phyloP scores from a whole-genome alignment of 106 monocot genomes.

The Acanthochlamys bracteata region DNA sequence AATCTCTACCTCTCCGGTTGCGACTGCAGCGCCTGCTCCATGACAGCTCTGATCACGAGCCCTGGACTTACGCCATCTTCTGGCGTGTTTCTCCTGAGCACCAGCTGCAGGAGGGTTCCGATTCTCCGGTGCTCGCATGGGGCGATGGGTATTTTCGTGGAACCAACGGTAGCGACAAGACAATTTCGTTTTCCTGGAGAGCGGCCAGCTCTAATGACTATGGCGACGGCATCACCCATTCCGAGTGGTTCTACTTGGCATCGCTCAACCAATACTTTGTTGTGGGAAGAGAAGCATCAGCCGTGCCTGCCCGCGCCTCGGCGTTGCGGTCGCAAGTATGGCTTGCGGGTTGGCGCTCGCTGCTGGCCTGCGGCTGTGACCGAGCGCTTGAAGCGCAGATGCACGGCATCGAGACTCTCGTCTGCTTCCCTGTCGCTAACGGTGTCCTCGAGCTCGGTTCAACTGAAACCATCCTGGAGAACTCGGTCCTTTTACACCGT shows the following conservation, averaged over 20 bases:
- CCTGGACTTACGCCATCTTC: no score
- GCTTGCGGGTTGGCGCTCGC: conserved; percentile 24
- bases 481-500: conserved; percentile 34
- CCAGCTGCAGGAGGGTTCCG: conserved; percentile 71
- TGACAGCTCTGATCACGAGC: conserved; percentile 57
- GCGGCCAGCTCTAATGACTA: no score
- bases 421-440: conserved; percentile 23
- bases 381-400: conserved; percentile 31
- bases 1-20: conserved; percentile 38
- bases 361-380: conserved; percentile 27
- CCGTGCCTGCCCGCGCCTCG: conserved; percentile 31
- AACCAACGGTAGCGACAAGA: background rate
- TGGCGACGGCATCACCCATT: conserved; percentile 23
- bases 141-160: conserved; percentile 55
- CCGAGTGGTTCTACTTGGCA: conserved; percentile 61
- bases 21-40: conserved; percentile 52
- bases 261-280: conserved; percentile 33
- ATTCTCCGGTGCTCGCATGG: conserved; percentile 61
- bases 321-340: conserved; percentile 22
- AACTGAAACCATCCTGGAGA: conserved; percentile 18
- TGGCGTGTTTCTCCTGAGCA: conserved; percentile 16
- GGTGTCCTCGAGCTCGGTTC: conserved; percentile 61
- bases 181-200: no score
- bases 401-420: conserved; percentile 44
- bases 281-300: conserved; percentile 7